phyloP scores from a whole-genome alignment of 23 red algal species.

The Agarophyton chilense region DNA sequence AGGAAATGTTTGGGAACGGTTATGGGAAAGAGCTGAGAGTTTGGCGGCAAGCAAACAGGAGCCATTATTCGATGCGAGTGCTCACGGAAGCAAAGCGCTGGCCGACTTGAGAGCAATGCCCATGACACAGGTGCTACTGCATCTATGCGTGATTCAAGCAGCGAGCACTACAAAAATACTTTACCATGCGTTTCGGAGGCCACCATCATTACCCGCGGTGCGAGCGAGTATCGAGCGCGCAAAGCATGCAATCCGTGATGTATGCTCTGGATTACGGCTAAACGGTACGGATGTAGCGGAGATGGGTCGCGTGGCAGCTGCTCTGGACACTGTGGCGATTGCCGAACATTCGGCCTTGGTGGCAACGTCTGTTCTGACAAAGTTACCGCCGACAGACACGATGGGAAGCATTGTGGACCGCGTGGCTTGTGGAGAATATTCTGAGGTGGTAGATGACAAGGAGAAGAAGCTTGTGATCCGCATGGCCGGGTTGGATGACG shows the following conservation, averaged over 20 bases:
- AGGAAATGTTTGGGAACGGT: constrained; percentile 66
- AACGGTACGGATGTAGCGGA: constrained; percentile 26
- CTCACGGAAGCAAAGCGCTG: constrained; percentile 61
- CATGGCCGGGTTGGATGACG: constrained; percentile 66
- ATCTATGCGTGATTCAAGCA: constrained; percentile 44
- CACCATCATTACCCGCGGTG: constrained; percentile 34
- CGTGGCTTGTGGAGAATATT: constrained; percentile 34
- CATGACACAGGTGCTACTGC: constrained; percentile 58
- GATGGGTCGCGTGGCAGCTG: constrained; percentile 15
- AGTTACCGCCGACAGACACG: constrained; percentile 46
- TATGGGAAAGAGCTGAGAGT: constrained; percentile 43
- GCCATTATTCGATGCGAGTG: constrained; percentile 57
- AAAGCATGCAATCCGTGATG: constrained; percentile 10
- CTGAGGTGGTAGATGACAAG: constrained; percentile 34
- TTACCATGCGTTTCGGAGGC: constrained; percentile 29
- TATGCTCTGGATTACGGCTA: constrained; percentile 21
- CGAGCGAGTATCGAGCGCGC: constrained; percentile 1
- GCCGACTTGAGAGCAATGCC: constrained; percentile 66
- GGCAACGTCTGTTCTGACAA: constrained; percentile 46
- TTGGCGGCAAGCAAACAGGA: constrained; percentile 37
- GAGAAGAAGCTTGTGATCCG: constrained; percentile 30
- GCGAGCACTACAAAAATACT: constrained; percentile 1
- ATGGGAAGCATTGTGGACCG: constrained; percentile 34
- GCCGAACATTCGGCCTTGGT: constrained; percentile 55
- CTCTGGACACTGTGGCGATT: constrained; percentile 20